phyloP scores from a whole-genome alignment of 2,329 filamentous ascomycete genomes.

The Epichloe scottii region DNA sequence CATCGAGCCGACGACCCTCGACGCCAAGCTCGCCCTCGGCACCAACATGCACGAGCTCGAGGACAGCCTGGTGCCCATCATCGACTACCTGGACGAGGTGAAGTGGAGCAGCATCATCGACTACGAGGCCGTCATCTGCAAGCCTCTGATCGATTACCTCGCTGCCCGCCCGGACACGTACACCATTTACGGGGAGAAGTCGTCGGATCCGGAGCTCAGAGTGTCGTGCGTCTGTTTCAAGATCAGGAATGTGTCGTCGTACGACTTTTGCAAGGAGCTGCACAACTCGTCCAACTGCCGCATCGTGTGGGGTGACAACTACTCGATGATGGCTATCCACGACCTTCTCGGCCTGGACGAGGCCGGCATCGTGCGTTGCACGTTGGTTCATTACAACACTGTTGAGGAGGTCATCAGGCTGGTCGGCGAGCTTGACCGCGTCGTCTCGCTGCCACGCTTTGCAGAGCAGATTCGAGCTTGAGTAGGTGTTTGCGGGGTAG shows the following conservation, averaged over 20 bases:
- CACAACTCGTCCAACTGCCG: constrained; percentile 47
- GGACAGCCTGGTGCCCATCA: constrained; percentile 46
- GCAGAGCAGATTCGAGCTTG: no score
- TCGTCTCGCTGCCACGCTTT: neutral
- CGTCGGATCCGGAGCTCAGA: constrained; percentile 32
- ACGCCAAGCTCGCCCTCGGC: constrained; percentile 56
- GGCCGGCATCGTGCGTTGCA: constrained; percentile 56
- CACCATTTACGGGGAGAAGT: constrained; percentile 45
- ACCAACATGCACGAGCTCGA: constrained; percentile 56
- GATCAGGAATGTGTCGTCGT: constrained; percentile 42
- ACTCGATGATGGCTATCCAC: constrained; percentile 48
- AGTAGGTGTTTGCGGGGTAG: no score
- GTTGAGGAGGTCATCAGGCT: constrained; percentile 44
- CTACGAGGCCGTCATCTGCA: constrained; percentile 50
- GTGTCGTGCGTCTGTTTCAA: constrained; percentile 58
- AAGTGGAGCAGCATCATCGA: constrained; percentile 38
- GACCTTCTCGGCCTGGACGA: constrained; percentile 44
- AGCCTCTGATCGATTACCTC: constrained; percentile 47
- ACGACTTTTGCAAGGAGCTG: constrained; percentile 47
- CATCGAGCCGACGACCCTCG: constrained; percentile 45
- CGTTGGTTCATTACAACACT: constrained; percentile 63
- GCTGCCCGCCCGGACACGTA: constrained; percentile 32
- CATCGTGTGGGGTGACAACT: constrained; percentile 57
- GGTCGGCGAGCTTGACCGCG: constrained; percentile 38
- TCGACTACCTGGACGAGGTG: constrained; percentile 43